Percentiles rank a stretch among this genome's conserved stretches.
Evolutionary conservation across 352 stramenopile genomes (phyloP).

Genomic region (Phytophthora pinifolia): DNA sequence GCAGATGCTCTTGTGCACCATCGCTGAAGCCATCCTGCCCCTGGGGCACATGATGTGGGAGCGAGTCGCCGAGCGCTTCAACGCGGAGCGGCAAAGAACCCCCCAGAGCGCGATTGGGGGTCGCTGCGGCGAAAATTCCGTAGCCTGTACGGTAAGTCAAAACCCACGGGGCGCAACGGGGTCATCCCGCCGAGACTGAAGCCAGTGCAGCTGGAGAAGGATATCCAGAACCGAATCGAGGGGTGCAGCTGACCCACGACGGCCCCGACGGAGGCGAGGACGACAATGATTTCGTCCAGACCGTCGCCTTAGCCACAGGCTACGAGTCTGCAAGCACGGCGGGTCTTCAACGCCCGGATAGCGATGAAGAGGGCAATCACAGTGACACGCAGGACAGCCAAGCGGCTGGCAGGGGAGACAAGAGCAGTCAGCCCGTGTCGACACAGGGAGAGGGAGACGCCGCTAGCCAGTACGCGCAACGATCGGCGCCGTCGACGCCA

Average conservation of each 20-base stretch:
- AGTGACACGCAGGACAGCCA: no score
- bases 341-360: no score
- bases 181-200: not conserved
- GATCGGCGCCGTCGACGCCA: no score
- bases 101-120: not conserved
- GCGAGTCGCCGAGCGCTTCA: not conserved
- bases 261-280: not conserved
- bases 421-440: no score
- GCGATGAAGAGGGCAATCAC: no score
- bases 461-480: no score
- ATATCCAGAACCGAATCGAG: constrained; percentile 1
- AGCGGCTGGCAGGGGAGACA: no score
- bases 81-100: not conserved
- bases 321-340: no score
- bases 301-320: no score
- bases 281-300: not conserved
- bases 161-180: not conserved
- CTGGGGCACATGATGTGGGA: constrained; percentile 3
- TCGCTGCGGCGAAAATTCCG: not conserved
- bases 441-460: no score
- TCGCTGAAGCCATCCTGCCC: not conserved
- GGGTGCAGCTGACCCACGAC: not conserved
- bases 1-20: not conserved
- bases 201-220: not conserved
- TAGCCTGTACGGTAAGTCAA: not conserved